These are phyloP conservation scores for Penicillium sp. DNA, from an alignment of 2,329 filamentous ascomycete genomes.

Conservation along the genomic window DNA sequence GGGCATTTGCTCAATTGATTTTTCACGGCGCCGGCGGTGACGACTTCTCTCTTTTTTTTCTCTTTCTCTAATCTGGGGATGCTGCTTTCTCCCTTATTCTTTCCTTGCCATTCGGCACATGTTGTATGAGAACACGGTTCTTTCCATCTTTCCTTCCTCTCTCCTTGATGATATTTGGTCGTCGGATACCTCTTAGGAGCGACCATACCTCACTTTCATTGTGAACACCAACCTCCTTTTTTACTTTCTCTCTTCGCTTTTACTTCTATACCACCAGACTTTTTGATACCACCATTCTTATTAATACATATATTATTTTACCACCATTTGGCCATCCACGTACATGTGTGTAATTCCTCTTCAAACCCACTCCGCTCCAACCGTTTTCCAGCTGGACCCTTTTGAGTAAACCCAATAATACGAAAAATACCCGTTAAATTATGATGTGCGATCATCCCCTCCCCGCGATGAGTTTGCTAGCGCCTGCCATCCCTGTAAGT, in stretches of 20 bases:
- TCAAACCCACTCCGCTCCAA: not conserved
- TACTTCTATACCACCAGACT: conserved; percentile 1
- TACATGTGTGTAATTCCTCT: too few relatives aligned
- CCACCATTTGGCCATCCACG: not conserved
- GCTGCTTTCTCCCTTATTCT: conserved; percentile 6
- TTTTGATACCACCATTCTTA: not conserved
- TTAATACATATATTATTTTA: not conserved
- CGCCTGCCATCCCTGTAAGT: conserved; percentile 15
- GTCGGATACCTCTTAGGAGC: conserved; percentile 1
- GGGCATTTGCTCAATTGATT: conserved; percentile 6
- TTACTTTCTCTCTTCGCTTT: conserved; percentile 1
- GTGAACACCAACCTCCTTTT: not conserved
- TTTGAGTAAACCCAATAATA: not conserved
- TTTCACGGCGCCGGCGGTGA: conserved; percentile 15
- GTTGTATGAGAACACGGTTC: conserved; percentile 17
- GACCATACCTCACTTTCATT: conserved; percentile 2
- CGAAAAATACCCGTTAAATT: conserved; percentile 24
- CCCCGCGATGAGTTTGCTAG: conserved; percentile 23
- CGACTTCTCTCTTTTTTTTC: conserved; percentile 4
- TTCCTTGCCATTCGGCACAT: conserved; percentile 6
- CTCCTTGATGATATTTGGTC: conserved; percentile 8
- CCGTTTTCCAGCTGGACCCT: not conserved
- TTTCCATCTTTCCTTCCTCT: conserved; percentile 3
- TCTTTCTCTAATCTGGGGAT: not conserved
- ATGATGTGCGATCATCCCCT: conserved; percentile 28